Evolutionary conservation across 1,284 basidiomycete species (phyloP), one percentile per base, ranked within the genome.

Genomic region (Naganishia albida): DNA sequence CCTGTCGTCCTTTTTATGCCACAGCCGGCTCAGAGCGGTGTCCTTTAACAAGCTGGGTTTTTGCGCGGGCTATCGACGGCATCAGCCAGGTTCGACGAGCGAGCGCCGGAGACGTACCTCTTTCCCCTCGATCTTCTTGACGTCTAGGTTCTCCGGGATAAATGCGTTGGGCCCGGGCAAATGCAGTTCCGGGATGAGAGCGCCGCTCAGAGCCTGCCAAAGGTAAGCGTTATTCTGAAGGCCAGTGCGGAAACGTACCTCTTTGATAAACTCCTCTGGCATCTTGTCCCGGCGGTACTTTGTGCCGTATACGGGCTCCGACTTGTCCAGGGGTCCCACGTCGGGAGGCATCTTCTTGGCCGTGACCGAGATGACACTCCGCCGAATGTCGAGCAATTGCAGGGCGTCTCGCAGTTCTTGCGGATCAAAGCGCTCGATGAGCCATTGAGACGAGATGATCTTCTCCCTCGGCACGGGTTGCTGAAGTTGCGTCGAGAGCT

Each of bases 1-100:
- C 67, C 84, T 85, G 77, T 98, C 93, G 75, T 98, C 94, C 74
- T 93, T 93, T 83, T 98, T 98, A 80, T 93, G 86, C 93, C 93
- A 98, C 13, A 96, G 78, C 23, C 86, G 83, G 1, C 87, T 89
- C 39, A 88, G 73, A 0, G 84, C 79, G 0, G 86, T 91, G 75
- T 91, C 84, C 30, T 85, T 82, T 63, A 97, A 83, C 65, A 93
- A 85, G 69, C 84, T 81, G 13, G 94, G 94, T 34, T 88, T 85
- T 65, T 85, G 85, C 63, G 85, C 76, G 16, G 89, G 89, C 88
- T 91, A 18, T 42, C 8, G 44, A 53, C 34, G 15, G 26, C 2
- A 30, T 62, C 53, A 53, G 48, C 48, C 48, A 67, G 72, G 44
- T 39, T 34, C 46, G n/a, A 26, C 7, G 7, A 1, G 20, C 18